Conservation (phyloP, 176 grass and related monocot genomes). For the Pontederia crassipes region DNA sequence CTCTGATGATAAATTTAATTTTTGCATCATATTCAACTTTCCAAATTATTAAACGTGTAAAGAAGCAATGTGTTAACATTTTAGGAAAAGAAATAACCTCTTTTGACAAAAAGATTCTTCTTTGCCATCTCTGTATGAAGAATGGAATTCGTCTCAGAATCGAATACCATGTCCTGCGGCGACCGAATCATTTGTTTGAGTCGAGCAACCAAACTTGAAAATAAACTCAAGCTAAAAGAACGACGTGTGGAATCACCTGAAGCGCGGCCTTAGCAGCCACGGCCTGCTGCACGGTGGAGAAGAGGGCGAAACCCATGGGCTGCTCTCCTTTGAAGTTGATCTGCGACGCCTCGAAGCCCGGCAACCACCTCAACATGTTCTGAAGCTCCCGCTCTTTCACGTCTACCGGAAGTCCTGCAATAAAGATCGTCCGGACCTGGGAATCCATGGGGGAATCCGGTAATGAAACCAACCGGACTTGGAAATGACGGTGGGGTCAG, state of each 20-base stretch:
- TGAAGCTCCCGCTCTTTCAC: conserved; percentile 98
- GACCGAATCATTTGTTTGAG: background rate
- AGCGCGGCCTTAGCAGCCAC: conserved; percentile 69
- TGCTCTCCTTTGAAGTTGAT: conserved; percentile 94
- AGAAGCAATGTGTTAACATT: too few relatives aligned
- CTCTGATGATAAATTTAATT: background rate
- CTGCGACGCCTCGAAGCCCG: conserved; percentile 93
- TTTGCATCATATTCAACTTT: background rate
- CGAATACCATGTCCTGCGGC: conserved; percentile 80
- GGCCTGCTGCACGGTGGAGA: conserved; percentile 64
- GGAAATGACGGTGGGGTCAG: background rate
- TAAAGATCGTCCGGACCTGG: conserved; percentile 86
- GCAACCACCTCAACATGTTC: conserved; percentile 91
- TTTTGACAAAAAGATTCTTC: conserved; percentile 98
- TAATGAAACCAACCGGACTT: background rate
- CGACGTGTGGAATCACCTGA: conserved; percentile 38
- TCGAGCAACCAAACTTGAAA: background rate
- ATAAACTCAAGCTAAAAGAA: background rate
- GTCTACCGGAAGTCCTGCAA: conserved; percentile 80
- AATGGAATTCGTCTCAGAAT: conserved; percentile 46
- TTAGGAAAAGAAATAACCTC: conserved; percentile 43
- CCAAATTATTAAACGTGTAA: background rate
- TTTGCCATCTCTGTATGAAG: conserved; percentile 99
- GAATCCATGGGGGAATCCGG: background rate
- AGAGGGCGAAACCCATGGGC: conserved; percentile 98